Evolutionary conservation across 352 stramenopile species (phyloP).

Genomic region (Globisporangium spiculum): DNA sequence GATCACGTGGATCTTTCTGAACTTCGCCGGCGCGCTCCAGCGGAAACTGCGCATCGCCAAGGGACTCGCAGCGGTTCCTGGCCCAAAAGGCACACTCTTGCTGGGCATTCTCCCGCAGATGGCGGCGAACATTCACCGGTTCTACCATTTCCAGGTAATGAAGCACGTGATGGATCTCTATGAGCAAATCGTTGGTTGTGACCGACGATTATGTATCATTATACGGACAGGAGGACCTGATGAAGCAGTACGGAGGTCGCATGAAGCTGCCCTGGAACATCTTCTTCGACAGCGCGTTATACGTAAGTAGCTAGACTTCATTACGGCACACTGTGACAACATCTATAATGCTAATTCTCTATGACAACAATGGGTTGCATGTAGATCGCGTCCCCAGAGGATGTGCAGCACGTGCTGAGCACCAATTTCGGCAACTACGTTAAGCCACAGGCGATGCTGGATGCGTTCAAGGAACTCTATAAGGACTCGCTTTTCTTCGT

Average conservation of each 20-base stretch:
- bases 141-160: constrained; percentile 16
- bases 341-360: neutral
- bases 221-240: constrained; percentile 29
- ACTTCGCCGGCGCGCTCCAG: neutral
- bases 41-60: constrained; percentile 18
- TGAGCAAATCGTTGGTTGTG: neutral
- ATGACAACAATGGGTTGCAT: neutral
- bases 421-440: constrained; percentile 74
- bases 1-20: neutral
- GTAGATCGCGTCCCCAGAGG: constrained; percentile 44
- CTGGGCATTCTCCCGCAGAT: constrained; percentile 17
- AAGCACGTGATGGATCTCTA: neutral
- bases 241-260: constrained; percentile 38
- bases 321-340: neutral
- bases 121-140: constrained; percentile 4
- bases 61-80: constrained; percentile 12
- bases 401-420: constrained; percentile 61
- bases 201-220: neutral
- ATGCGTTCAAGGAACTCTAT: constrained; percentile 65
- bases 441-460: constrained; percentile 55
- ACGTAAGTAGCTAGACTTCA: constrained; percentile 23
- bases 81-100: constrained; percentile 15
- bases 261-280: constrained; percentile 72
- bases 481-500: constrained; percentile 65
- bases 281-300: constrained; percentile 63